Base-by-base conservation (phyloP, 2,329 filamentous ascomycete genomes). In the Alternaria ventricosa region DNA sequence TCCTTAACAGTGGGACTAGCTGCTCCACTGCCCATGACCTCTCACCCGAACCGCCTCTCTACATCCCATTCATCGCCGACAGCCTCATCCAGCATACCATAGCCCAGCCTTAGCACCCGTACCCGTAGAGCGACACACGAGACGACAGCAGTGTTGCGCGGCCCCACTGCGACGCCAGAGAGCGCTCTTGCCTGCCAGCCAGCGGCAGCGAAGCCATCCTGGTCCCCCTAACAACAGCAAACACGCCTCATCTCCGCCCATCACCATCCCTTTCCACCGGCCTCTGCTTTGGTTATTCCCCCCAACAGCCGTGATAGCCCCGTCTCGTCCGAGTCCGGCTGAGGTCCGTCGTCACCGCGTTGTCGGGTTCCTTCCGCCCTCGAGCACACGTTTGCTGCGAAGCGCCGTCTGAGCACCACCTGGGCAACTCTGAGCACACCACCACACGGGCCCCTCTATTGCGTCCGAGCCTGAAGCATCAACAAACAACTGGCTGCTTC, bases 151-250 rank as follows among this genome's bases (percentile, higher is more conserved):
- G 58, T 67, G 55, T 60, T 57, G 68, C 57, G 64, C 69, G 57
- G 66, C 57, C 68, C 50, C 22, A n/a, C 66, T 47, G 59, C 61
- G 49, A 58, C 33, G 20, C 60, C 49, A 47, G 49, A 53, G 55
- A 62, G 60, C 55, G 60, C 56, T 54, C 56, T 28, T 63, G 56
- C 61, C 56, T 55, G 55, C 13, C 47, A 51, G 51, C 55, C 69
- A 67, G 36, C 36, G 36, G 27, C 60, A 41, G 47, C 22, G 47
- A 58, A 51, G 49, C 60, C 46, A 68, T 71, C 67, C 66, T 61
- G 68, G 69, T 65, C 68, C 72, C 71, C 71, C 74, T 75, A 74
- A 75, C 71, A 70, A n/a, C 71, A 73, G 72, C 73, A 75, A 72
- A 71, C 75, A 72, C 57, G 60, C 65, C 65, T 73, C 74, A 73